phyloP scores from a whole-genome alignment of 768 basidiomycete genomes.

The Suillus sp. region DNA sequence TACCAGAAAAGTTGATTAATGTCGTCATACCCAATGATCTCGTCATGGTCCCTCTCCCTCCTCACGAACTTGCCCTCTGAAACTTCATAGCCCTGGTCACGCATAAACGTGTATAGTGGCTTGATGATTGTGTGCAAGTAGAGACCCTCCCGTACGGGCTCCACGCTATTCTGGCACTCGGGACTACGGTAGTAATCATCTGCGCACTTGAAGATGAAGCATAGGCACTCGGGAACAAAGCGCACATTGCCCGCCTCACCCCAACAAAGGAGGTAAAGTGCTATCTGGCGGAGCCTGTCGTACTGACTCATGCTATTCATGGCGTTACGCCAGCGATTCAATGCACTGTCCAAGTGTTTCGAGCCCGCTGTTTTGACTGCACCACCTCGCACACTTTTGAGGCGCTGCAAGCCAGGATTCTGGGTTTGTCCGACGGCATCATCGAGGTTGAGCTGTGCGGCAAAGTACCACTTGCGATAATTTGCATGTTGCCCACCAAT shows the following conservation, averaged over 20 bases:
- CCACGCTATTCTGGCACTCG: constrained; percentile 93
- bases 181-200: constrained; percentile 99
- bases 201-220: constrained; percentile 99
- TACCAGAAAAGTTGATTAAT: constrained; percentile 99
- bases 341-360: constrained; percentile 91
- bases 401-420: constrained; percentile 89
- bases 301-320: constrained; percentile 99
- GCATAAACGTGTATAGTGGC: constrained; percentile 92
- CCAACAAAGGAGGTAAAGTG: constrained; percentile 96
- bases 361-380: constrained; percentile 51
- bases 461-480: constrained; percentile 99
- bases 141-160: constrained; percentile 92
- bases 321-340: constrained; percentile 94
- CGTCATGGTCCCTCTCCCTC: constrained; percentile 90
- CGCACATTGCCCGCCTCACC: constrained; percentile 97
- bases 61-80: constrained; percentile 93
- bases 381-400: constrained; percentile 75
- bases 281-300: constrained; percentile 94
- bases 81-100: constrained; percentile 97
- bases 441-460: constrained; percentile 97
- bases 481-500: constrained; percentile 99
- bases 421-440: constrained; percentile 96
- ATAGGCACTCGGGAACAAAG: constrained; percentile 94
- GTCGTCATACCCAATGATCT: constrained; percentile 99
- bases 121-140: constrained; percentile 92